A percentile compares a stretch with the other conserved stretches of the same genome.
Conservation (phyloP, 768 basidiomycete species). For the Mycena polygramma region DNA sequence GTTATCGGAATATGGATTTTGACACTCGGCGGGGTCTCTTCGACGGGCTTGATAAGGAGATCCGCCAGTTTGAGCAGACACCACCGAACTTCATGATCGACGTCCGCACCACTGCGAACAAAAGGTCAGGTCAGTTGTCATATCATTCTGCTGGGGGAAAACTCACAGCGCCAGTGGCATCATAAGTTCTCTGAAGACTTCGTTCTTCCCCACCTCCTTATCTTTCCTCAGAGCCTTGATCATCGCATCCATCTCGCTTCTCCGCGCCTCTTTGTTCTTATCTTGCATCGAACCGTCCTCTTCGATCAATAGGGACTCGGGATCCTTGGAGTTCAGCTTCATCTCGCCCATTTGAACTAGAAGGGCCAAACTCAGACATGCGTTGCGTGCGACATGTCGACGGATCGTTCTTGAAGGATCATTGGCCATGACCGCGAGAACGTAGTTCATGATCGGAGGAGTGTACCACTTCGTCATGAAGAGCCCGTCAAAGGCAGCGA, state of each 20-base stretch:
- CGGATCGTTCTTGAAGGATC: constrained; percentile 88
- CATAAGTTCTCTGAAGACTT: constrained; percentile 81
- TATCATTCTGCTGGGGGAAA: constrained; percentile 13
- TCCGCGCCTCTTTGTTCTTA: constrained; percentile 81
- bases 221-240: constrained; percentile 92
- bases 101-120: constrained; percentile 70
- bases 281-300: constrained; percentile 84
- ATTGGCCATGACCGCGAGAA: constrained; percentile 87
- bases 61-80: constrained; percentile 93
- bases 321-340: constrained; percentile 79
- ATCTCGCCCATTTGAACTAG: constrained; percentile 93
- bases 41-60: constrained; percentile 83
- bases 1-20: constrained; percentile 84
- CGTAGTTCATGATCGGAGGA: constrained; percentile 86
- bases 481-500: constrained; percentile 94
- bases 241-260: constrained; percentile 86
- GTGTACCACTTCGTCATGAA: constrained; percentile 92
- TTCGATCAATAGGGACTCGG: constrained; percentile 85
- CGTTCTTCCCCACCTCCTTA: constrained; percentile 85
- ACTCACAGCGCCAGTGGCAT: constrained; percentile 87
- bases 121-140: constrained; percentile 29
- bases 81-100: constrained; percentile 92
- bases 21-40: constrained; percentile 89
- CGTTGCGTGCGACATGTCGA: constrained; percentile 87
- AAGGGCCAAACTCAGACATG: constrained; percentile 89